Conservation (phyloP, 140 eudicot genomes). For the Bidens hawaiensis region DNA sequence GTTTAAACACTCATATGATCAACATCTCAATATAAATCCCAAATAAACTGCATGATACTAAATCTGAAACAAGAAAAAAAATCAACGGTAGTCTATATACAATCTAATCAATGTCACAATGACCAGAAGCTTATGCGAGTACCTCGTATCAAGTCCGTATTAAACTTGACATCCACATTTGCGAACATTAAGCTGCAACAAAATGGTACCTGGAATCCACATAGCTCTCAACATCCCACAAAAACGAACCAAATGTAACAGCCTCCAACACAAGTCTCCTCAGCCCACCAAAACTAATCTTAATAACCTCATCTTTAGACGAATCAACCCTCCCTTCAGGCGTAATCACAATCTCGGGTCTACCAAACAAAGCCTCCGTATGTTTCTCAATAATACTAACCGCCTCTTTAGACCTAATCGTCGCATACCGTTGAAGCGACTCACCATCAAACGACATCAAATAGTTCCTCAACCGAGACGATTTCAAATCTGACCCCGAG, state of each 20-base stretch:
- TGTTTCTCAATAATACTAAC: constrained; percentile 83
- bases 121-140: neutral
- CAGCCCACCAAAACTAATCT: constrained; percentile 76
- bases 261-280: constrained; percentile 87
- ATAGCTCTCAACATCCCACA: constrained; percentile 97
- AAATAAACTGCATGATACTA: constrained; percentile 18
- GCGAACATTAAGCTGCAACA: constrained; percentile 44
- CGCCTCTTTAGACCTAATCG: constrained; percentile 80
- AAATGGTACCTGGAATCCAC: constrained; percentile 93
- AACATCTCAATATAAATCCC: neutral
- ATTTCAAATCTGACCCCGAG: constrained; percentile 46
- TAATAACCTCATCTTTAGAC: constrained; percentile 69
- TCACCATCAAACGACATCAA: constrained; percentile 91
- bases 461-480: constrained; percentile 62
- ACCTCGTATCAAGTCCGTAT: constrained; percentile 4
- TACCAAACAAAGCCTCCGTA: constrained; percentile 92
- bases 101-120: constrained; percentile 13
- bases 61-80: neutral
- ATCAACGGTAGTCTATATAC: constrained; percentile 32
- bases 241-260: constrained; percentile 90
- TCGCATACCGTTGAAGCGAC: constrained; percentile 73
- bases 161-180: constrained; percentile 10
- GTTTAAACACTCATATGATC: neutral
- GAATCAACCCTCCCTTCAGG: constrained; percentile 76
- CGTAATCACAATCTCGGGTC: constrained; percentile 70